phyloP scores from a whole-genome alignment of 805 yeast genomes.

The Lachancea sp. region DNA sequence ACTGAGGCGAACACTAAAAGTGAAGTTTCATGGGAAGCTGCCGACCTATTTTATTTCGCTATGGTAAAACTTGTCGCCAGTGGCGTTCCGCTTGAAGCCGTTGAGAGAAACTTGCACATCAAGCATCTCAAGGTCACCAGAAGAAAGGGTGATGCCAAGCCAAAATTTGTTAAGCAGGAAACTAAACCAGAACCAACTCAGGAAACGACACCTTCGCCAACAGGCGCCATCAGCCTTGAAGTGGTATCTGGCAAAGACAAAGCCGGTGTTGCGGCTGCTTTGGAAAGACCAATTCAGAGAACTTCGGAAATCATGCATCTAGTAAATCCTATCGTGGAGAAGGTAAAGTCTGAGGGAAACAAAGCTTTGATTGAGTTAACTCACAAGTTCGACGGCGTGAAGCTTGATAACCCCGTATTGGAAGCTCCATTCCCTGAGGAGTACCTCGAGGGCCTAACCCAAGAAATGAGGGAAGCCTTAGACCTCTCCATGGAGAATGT shows the following conservation, averaged over 20 bases:
- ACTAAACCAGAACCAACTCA: conserved; percentile 13
- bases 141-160: conserved; percentile 94
- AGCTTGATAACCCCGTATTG: conserved; percentile 63
- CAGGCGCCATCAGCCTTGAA: conserved; percentile 20
- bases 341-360: conserved; percentile 75
- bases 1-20: conserved; percentile 67
- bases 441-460: conserved; percentile 64
- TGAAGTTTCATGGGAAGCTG: conserved; percentile 94
- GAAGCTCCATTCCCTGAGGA: conserved; percentile 82
- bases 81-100: conserved; percentile 74
- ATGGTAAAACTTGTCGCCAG: conserved; percentile 64
- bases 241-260: conserved; percentile 22
- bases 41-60: conserved; percentile 80
- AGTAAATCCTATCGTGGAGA: conserved; percentile 82
- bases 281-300: conserved; percentile 92
- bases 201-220: conserved; percentile 15
- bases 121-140: conserved; percentile 84
- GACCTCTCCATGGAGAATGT: conserved; percentile 88
- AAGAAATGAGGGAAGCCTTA: conserved; percentile 72
- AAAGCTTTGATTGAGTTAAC: conserved; percentile 83
- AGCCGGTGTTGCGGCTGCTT: conserved; percentile 50
- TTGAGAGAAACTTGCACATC: conserved; percentile 76
- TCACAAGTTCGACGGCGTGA: conserved; percentile 83
- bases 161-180: conserved; percentile 49
- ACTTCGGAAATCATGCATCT: conserved; percentile 88